Conservation (phyloP, 73 alveolate species). For the Tetrahymena malaccensis region DNA sequence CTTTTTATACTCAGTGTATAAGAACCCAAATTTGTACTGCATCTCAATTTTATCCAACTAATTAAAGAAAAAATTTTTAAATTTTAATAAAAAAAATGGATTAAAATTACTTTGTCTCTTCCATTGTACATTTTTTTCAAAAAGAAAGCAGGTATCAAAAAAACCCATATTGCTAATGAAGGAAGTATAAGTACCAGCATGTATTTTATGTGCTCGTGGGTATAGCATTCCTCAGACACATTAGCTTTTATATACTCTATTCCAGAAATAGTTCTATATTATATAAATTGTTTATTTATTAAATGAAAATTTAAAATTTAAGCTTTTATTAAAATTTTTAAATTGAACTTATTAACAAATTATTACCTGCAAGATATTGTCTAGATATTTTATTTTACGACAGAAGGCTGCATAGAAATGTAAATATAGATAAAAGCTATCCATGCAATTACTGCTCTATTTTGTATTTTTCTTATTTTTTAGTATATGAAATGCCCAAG, state of each 20-base stretch:
- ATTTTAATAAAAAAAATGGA: too few species aligned
- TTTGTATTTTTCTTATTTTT: background rate
- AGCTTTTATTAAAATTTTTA: too few species aligned
- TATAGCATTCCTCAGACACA: slow-evolving; percentile 16
- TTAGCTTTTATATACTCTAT: background rate
- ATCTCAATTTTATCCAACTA: background rate
- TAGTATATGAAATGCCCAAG: background rate
- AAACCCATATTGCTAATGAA: slow-evolving; percentile 9
- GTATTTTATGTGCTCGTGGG: background rate
- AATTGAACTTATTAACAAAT: background rate
- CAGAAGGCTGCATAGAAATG: background rate
- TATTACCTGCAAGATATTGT: background rate
- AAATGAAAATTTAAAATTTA: background rate
- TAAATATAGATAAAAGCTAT: slow-evolving; percentile 10
- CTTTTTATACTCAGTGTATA: slow-evolving; percentile 4
- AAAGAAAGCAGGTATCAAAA: slow-evolving; percentile 1
- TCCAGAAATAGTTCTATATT: background rate
- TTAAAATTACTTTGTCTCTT: background rate
- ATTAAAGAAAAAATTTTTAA: too few species aligned
- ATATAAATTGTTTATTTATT: background rate
- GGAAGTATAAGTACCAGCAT: background rate
- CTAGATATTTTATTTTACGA: background rate
- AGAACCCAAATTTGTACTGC: slow-evolving; percentile 4
- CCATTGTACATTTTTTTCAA: background rate
- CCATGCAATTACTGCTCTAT: background rate